Base-by-base conservation (phyloP, 805 yeast genomes). In the Starmerella roubikii region DNA sequence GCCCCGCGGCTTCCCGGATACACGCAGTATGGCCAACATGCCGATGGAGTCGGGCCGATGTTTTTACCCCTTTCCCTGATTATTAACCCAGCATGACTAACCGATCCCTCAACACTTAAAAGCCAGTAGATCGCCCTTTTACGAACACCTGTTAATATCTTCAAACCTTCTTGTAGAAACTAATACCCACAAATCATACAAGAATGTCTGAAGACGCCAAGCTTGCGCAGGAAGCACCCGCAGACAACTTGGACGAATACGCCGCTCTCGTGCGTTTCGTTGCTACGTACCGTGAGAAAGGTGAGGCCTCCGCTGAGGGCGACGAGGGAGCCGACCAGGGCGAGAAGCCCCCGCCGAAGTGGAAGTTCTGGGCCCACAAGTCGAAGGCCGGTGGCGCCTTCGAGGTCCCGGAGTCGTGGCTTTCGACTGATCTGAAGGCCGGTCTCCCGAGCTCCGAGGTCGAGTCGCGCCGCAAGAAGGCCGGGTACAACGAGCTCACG, bases 401-500 rank as follows among this genome's bases (percentile, higher is more conserved):
- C 46, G 41, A 39, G 25, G 81, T 80, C 40, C 93, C 93, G 38
- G 93, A 83, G 51, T 84, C 80, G 55, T 67, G 82, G 61, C 66
- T 82, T 55, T 73, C 78, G 61, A 83, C 93, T 47, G 83, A 78
- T 66, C 81, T 86, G 45, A 61, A 74, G 53, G 60, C 64, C 53
- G 94, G 94, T 76, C 70, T 83, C 58, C 60, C 78, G 45, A 64
- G 72, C 45, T 83, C 75, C 39, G 94, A 83, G 64, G 88, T 79
- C 46, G 54, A 65, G 61, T 71, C 66, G 65, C 80, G 94, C 72
- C 76, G 93, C 69, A 81, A 80, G 83, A 80, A 76, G 74, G 81
- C 66, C 56, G 94, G 94, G 71, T 66, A 68, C 54, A 83, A 83
- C 65, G 91, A 83, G 68, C 78, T 83, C 78, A 74, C 81, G 52